Evolutionary conservation across 2,329 filamentous ascomycete species (phyloP).

Genomic region (Cephalotrichum gorgonifer): DNA sequence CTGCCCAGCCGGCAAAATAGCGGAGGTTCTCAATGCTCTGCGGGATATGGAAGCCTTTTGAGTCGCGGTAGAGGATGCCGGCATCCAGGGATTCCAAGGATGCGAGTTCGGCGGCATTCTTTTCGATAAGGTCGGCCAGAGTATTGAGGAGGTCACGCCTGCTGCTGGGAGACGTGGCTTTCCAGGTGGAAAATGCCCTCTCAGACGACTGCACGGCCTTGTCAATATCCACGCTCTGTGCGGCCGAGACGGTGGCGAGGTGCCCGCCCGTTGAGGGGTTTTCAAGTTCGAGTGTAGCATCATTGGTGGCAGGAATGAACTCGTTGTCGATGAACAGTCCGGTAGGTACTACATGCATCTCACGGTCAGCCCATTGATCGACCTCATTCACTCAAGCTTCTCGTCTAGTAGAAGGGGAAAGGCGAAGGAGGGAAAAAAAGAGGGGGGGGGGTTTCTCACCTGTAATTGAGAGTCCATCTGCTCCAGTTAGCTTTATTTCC

Average conservation of each 20-base stretch:
- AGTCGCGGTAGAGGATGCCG: conserved; percentile 15
- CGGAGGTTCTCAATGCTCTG: conserved; percentile 31
- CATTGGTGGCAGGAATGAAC: conserved; percentile 52
- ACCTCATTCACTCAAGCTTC: too few species aligned
- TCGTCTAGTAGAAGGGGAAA: too few species aligned
- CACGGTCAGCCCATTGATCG: too few species aligned
- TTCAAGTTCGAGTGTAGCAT: conserved; percentile 49
- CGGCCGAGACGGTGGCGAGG: conserved; percentile 15
- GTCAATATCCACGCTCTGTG: conserved; percentile 19
- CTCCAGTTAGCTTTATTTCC: too few species aligned
- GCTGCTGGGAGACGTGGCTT: not conserved
- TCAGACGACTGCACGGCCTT: conserved; percentile 16
- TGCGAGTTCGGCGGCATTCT: not conserved
- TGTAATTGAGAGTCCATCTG: too few species aligned
- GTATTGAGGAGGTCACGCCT: conserved; percentile 4
- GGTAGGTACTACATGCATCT: conserved; percentile 22
- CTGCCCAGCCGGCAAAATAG: conserved; percentile 61
- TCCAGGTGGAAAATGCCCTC: not conserved
- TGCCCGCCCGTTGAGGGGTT: conserved; percentile 22
- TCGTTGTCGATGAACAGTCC: conserved; percentile 73
- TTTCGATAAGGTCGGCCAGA: conserved; percentile 2
- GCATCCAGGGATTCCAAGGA: conserved; percentile 3
- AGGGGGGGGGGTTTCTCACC: too few species aligned
- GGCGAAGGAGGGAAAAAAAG: too few species aligned
- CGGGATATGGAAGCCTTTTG: conserved; percentile 47